Percentiles rank a stretch among this genome's conserved stretches.
Conservation (phyloP, 768 basidiomycete genomes). For the Auriscalpium microsporum region DNA sequence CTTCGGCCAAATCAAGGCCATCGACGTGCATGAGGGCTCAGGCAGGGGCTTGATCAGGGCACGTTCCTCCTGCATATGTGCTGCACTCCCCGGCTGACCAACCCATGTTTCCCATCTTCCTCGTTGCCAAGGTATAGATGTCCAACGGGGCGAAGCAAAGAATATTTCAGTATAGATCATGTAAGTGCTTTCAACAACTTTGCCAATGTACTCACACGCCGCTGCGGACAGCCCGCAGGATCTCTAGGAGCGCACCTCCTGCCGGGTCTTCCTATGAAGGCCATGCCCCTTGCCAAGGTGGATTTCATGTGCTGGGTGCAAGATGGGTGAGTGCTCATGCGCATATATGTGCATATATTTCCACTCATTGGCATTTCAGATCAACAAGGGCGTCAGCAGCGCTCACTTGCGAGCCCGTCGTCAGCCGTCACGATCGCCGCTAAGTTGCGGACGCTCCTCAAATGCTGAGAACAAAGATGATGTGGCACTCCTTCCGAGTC, state of each 20-base stretch:
- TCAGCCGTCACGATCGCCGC: too few relatives aligned
- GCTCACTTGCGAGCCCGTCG: too few relatives aligned
- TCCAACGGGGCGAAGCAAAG: too few relatives aligned
- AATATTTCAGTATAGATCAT: too few relatives aligned
- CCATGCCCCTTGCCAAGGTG: background rate
- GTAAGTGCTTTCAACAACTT: too few relatives aligned
- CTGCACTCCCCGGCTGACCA: background rate
- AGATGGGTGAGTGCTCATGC: background rate
- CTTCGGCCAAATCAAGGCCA: too few relatives aligned
- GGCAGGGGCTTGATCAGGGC: too few relatives aligned
- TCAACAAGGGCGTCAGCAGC: background rate
- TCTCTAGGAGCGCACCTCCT: background rate
- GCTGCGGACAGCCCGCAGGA: background rate
- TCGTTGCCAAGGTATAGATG: too few relatives aligned
- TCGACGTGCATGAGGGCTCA: too few relatives aligned
- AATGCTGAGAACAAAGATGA: too few relatives aligned
- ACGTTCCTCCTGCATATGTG: too few relatives aligned
- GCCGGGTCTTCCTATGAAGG: background rate
- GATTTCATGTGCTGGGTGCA: background rate
- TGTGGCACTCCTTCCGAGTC: background rate
- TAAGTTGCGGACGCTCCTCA: too few relatives aligned
- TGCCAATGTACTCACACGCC: background rate
- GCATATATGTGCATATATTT: background rate
- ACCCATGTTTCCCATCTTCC: background rate
- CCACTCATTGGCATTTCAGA: background rate